Evolutionary conservation across 257 asterid species (phyloP), one percentile per base, ranked within the genome.

Genomic region (Nicotiana tabacum): DNA sequence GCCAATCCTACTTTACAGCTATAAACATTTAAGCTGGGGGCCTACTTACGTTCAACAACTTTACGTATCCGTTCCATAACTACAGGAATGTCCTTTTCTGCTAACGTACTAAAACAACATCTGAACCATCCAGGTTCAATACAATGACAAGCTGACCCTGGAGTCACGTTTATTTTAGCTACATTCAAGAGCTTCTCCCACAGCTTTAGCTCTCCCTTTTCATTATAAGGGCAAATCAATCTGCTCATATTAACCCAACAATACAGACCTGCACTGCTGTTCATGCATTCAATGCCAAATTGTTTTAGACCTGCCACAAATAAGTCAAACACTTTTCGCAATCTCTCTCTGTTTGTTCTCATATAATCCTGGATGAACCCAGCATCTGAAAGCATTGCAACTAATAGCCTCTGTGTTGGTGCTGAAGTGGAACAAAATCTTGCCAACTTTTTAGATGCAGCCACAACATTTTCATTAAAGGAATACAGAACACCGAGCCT

Each of bases 91-190:
- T 92, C 97, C 81, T 82, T 88, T 82, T 83, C 89, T 46, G 78
- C 84, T 83, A 96, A 65, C 10, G 95, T 90, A 2, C 98, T 86
- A 83, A 94, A 96, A 90, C 98, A 96, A 82, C 92, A 84, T 82
- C 99, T 88, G 84, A 96, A 96, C 99, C 99, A 96, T 88, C 97
- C 99, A 81, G 98, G 96, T 85, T 96, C 99, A 48, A 94, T 92
- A 84, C 98, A 96, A 77, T 96, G 99, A 85, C 99, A 96, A 68
- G 99, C 94, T 0, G 98, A 93, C 39, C 98, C 99, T 77, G 99
- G 98, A 66, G 96, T 92, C 10, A 88, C 96, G 67, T 92, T 94
- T 65, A 93, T 87, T 89, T 94, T 96, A 61, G 95, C 98, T 65
- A 74, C 70, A 86, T 81, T 89, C 77, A 93, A 86, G 57, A 96